Conservation (phyloP, 2,329 filamentous ascomycete genomes). For the Penicillium sp. region DNA sequence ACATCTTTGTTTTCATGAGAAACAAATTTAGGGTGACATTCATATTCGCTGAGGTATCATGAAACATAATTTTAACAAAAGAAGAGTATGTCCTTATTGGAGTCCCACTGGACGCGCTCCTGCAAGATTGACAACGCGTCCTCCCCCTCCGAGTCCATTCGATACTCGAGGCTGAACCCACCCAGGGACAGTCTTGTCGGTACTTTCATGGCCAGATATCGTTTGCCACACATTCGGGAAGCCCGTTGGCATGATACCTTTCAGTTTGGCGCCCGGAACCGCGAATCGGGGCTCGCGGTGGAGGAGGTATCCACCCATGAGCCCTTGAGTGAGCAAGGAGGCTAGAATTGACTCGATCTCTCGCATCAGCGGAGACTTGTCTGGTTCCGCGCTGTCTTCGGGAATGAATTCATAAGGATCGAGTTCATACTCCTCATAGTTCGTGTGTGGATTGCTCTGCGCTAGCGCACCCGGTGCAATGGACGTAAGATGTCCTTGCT, state of each 20-base stretch:
- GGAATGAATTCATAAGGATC: slow-evolving; percentile 57
- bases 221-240: slow-evolving; percentile 76
- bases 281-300: slow-evolving; percentile 77
- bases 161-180: slow-evolving; percentile 61
- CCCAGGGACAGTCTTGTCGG: slow-evolving; percentile 68
- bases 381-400: slow-evolving; percentile 18
- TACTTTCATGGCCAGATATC: slow-evolving; percentile 61
- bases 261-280: slow-evolving; percentile 66
- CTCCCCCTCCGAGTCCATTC: slow-evolving; percentile 33
- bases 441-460: slow-evolving; percentile 29
- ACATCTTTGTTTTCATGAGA: too few species aligned
- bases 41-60: slow-evolving; percentile 3
- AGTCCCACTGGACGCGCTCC: slow-evolving; percentile 55
- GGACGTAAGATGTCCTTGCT: slow-evolving; percentile 28
- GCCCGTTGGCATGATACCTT: slow-evolving; percentile 44
- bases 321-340: slow-evolving; percentile 74
- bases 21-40: not conserved
- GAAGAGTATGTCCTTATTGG: slow-evolving; percentile 18
- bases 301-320: slow-evolving; percentile 81
- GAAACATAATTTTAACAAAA: not conserved
- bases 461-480: slow-evolving; percentile 28
- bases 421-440: slow-evolving; percentile 50
- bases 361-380: slow-evolving; percentile 48
- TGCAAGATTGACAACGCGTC: slow-evolving; percentile 59
- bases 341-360: slow-evolving; percentile 79